Base-by-base conservation (phyloP, 257 asterid genomes). In the Avicennia marina region DNA sequence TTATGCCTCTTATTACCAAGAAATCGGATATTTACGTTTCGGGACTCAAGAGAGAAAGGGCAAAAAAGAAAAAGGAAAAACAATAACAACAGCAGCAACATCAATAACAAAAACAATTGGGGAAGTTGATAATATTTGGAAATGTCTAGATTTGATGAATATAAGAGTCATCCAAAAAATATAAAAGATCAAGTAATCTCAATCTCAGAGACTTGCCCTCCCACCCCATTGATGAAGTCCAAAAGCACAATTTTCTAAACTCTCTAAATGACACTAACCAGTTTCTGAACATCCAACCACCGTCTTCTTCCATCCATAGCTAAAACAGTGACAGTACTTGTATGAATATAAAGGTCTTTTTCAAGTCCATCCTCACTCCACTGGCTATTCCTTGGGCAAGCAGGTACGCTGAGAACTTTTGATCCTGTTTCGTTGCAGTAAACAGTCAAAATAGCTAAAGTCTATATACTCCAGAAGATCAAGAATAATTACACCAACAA, bases 301-400 rank as follows among this genome's bases (percentile, higher is more conserved):
- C 99, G 81, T 55, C 95, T 84, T 80, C 95, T 80, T 66, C 99
- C 99, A 75, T 93, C 99, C 99, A 89, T 89, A 32, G 97, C 95
- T 64, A 89, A 76, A 73, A 93, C 81, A 52, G 95, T 89, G 69
- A 89, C 78, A n/a, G 85, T 83, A 39, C 79, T 72, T 10, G 86
- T 84, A 73, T 77, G 86, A 56, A 93, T 82, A 71, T 82, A 74
- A 68, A 93, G 77, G 68, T 93, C 99, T 67, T 75, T 89, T 78
- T 93, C 97, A 65, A 78, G 90, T 63, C 89, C 94, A 75, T 86
- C 96, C 58, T 81, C 81, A 71, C 75, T 78, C 96, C 97, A 89
- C 41, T 73, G 82, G 53, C 73, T 66, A 66, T 70, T 72, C 61
- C 54, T 74, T 60, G 97, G 94, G 68, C 98, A 93, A 65, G 80